These are phyloP conservation scores for Colletotrichum paranaense DNA, from an alignment of 2,329 filamentous ascomycete species.

Conservation along the genomic window DNA sequence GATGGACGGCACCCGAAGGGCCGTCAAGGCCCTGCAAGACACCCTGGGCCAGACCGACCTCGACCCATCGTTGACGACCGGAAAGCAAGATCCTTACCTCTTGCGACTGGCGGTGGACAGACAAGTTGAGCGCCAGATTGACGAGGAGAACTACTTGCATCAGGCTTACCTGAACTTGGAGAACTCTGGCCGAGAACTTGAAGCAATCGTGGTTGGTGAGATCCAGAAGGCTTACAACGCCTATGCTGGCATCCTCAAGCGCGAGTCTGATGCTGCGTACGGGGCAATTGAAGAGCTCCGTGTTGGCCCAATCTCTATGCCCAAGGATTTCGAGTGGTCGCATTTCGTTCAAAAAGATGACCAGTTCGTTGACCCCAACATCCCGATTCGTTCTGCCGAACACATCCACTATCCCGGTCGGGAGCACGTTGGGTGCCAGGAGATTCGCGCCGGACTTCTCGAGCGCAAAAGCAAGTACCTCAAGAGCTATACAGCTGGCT, in stretches of 20 bases:
- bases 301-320: constrained; percentile 88
- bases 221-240: constrained; percentile 98
- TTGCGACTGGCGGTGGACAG: constrained; percentile 87
- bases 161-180: constrained; percentile 95
- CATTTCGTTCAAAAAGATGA: constrained; percentile 83
- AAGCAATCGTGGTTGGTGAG: constrained; percentile 95
- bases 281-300: constrained; percentile 84
- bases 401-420: constrained; percentile 93
- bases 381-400: constrained; percentile 81
- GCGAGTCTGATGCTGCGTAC: constrained; percentile 87
- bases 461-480: constrained; percentile 99
- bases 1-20: constrained; percentile 84
- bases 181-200: constrained; percentile 91
- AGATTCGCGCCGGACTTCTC: constrained; percentile 89
- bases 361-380: constrained; percentile 86
- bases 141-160: constrained; percentile 97
- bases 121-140: constrained; percentile 90
- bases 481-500: constrained; percentile 96
- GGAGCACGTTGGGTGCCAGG: constrained; percentile 82
- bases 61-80: constrained; percentile 78
- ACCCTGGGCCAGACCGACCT: constrained; percentile 82
- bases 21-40: constrained; percentile 85
- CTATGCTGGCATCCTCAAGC: constrained; percentile 89
- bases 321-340: constrained; percentile 92
- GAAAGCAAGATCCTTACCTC: constrained; percentile 93